Evolutionary conservation across 225 moss, liverwort and hornwort genomes (phyloP).

Genomic region (Lunularia cruciata): DNA sequence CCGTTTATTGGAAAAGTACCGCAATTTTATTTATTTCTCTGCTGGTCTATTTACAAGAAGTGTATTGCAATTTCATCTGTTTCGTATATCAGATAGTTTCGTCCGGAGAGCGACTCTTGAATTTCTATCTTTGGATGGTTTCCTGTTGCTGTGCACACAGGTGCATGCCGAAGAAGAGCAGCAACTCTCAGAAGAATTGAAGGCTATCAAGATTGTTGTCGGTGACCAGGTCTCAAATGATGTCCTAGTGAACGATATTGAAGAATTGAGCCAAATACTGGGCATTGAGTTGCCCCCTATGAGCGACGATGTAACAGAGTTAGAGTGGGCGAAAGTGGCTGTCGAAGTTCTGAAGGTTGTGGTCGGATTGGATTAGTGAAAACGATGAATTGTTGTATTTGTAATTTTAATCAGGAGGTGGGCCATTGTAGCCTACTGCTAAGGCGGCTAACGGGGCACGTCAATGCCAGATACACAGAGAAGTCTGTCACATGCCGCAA

Average conservation of each 20-base stretch:
- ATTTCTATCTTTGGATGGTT: neutral
- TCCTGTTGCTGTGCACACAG: conserved; percentile 17
- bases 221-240: conserved; percentile 25
- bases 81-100: neutral
- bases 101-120: neutral
- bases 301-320: conserved; percentile 10
- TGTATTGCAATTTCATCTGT: too few relatives aligned
- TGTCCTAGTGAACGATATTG: conserved; percentile 19
- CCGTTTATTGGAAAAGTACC: too few relatives aligned
- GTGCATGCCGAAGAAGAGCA: conserved; percentile 8
- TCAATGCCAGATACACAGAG: too few relatives aligned
- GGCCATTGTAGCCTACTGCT: too few relatives aligned
- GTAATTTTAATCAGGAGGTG: neutral
- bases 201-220: conserved; percentile 32
- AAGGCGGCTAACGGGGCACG: neutral
- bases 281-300: conserved; percentile 30
- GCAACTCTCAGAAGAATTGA: conserved; percentile 26
- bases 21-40: too few relatives aligned
- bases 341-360: conserved; percentile 36
- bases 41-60: too few relatives aligned
- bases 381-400: neutral
- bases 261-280: conserved; percentile 32
- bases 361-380: conserved; percentile 32
- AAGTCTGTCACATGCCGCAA: neutral
- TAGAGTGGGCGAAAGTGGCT: conserved; percentile 40